A percentile compares a stretch with the other conserved stretches of the same genome.
These are phyloP conservation scores for Leccinum imitatum DNA, from an alignment of 768 basidiomycete genomes.

Conservation along the genomic window DNA sequence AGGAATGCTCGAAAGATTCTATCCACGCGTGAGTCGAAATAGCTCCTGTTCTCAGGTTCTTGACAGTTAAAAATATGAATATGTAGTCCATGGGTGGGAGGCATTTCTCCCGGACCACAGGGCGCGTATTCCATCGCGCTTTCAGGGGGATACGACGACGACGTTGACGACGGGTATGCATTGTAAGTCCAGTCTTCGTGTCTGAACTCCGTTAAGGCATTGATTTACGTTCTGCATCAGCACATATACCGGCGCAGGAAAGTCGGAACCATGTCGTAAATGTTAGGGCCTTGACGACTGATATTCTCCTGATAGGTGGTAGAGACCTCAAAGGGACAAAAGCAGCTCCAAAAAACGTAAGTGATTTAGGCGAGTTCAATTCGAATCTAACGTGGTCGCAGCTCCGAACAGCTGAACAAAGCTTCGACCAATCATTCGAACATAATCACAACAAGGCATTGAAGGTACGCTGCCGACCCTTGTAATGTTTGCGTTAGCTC, in stretches of 20 bases:
- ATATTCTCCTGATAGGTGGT: conserved; percentile 52
- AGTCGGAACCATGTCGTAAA: not conserved
- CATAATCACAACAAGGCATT: conserved; percentile 69
- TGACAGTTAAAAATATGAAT: not conserved
- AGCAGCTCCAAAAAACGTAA: conserved; percentile 77
- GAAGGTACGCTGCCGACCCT: conserved; percentile 39
- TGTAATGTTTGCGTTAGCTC: not conserved
- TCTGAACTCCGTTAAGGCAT: not conserved
- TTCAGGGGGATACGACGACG: conserved; percentile 87
- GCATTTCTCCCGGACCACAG: conserved; percentile 58
- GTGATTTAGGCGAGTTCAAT: conserved; percentile 15
- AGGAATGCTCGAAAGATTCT: conserved; percentile 70
- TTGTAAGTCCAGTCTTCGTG: conserved; percentile 54
- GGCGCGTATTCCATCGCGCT: conserved; percentile 87
- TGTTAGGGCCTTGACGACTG: not conserved
- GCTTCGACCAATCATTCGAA: conserved; percentile 79
- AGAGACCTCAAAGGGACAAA: conserved; percentile 86
- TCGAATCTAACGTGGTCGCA: conserved; percentile 27
- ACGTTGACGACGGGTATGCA: conserved; percentile 76
- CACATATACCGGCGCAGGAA: conserved; percentile 80
- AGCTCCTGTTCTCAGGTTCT: not conserved
- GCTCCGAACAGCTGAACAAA: conserved; percentile 90
- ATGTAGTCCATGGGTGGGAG: conserved; percentile 76
- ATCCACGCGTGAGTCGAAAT: conserved; percentile 74
- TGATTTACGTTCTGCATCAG: conserved; percentile 35